These are phyloP conservation scores for Diospyros lotus DNA, from an alignment of 148 eudicot genomes.

Conservation along the genomic window DNA sequence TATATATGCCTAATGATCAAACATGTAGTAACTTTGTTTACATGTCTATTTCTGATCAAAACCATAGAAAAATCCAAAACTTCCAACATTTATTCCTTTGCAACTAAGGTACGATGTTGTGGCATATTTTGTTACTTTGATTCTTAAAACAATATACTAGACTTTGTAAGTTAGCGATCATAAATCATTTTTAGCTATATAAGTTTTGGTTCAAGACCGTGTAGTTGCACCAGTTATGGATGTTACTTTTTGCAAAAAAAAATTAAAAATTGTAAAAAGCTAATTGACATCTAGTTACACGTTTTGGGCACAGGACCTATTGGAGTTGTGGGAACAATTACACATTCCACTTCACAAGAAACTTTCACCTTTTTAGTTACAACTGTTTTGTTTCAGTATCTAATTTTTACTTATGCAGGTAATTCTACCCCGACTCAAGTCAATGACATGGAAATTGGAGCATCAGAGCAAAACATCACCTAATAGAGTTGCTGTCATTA, in stretches of 20 bases:
- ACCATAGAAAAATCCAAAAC: neutral
- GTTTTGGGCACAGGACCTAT: neutral
- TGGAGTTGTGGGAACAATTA: neutral
- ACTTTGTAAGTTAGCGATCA: neutral
- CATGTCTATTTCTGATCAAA: neutral
- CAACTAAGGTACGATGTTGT: neutral
- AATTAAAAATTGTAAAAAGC: neutral
- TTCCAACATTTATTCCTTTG: neutral
- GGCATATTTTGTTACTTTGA: neutral
- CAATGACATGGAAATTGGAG: slow-evolving; percentile 34
- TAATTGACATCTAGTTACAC: neutral
- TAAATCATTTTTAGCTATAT: neutral
- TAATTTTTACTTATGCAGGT: slow-evolving; percentile 18
- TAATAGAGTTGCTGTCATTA: slow-evolving; percentile 23
- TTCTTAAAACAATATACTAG: neutral
- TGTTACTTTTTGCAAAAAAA: neutral
- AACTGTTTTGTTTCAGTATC: neutral
- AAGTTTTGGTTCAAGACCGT: neutral
- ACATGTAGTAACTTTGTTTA: neutral
- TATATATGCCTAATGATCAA: neutral
- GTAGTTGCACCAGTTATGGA: neutral
- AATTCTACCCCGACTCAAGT: slow-evolving; percentile 27
- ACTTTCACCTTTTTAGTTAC: neutral
- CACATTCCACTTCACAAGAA: neutral
- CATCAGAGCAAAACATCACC: slow-evolving; percentile 4